Conservation (phyloP, 2,329 filamentous ascomycete species). For the Exophiala sideris region DNA sequence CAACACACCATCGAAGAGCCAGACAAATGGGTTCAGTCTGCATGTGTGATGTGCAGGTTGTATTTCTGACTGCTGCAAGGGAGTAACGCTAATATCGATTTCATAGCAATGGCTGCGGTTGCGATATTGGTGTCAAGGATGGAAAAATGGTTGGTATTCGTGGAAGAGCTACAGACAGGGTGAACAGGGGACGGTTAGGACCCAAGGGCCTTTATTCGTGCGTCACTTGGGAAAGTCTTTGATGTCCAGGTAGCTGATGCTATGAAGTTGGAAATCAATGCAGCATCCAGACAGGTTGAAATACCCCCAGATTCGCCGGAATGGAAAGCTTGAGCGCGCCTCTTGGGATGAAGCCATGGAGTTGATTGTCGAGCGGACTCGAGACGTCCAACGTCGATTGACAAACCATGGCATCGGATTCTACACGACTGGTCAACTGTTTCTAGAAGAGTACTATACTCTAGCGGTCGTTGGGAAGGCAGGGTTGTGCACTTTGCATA, state of each 20-base stretch:
- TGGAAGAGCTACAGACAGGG: slow-evolving; percentile 33
- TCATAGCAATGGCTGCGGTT: slow-evolving; percentile 36
- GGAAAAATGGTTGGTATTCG: slow-evolving; percentile 39
- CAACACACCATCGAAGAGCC: slow-evolving; percentile 32
- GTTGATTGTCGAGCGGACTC: slow-evolving; percentile 34
- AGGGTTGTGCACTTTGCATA: slow-evolving; percentile 38
- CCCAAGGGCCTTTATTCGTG: slow-evolving; percentile 35
- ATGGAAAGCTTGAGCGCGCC: slow-evolving; percentile 35
- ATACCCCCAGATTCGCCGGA: slow-evolving; percentile 34
- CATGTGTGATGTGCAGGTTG: slow-evolving; percentile 40
- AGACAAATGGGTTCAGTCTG: slow-evolving; percentile 40
- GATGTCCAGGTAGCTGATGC: too few relatives aligned
- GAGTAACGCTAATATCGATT: not conserved
- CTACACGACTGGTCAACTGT: slow-evolving; percentile 39
- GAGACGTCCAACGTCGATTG: slow-evolving; percentile 32
- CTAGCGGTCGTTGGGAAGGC: slow-evolving; percentile 40
- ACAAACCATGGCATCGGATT: slow-evolving; percentile 40
- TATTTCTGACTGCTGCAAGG: not conserved
- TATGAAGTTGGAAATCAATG: slow-evolving; percentile 32
- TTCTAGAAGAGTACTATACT: slow-evolving; percentile 41
- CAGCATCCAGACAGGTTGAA: slow-evolving; percentile 33
- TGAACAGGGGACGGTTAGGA: slow-evolving; percentile 37
- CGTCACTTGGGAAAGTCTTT: slow-evolving; percentile 22
- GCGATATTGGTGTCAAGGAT: slow-evolving; percentile 37
- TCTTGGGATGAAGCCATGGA: slow-evolving; percentile 41